Evolutionary conservation across 176 grass and related monocot genomes (phyloP), one percentile per base, ranked within the genome.

Genomic region (Carex littledalei): DNA sequence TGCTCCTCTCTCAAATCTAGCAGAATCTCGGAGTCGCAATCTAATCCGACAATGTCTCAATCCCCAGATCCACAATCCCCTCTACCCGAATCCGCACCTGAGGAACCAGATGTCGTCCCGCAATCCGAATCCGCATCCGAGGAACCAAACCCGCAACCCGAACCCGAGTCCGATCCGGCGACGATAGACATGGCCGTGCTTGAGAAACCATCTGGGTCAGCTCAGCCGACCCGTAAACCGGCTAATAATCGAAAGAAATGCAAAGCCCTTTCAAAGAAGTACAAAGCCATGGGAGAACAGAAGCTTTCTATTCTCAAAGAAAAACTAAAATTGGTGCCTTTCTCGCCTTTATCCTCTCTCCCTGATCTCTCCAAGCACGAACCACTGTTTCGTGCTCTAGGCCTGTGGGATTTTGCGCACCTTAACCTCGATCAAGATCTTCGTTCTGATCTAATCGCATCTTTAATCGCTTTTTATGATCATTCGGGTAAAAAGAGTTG

Each of bases 381-480:
- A 89, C 32, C 71, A 8, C 90, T 92, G 5, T 91, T 98, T 76
- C 55, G 84, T 29, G 77, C 87, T 83, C 85, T 99, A 6, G 93
- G 90, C 9, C 88, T 95, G 18, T 88, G 92, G 60, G 87, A 89
- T 26, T 99, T 99, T 69, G 91, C 79, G 53, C 89, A 78, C 81
- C 87, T 93, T 43, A 63, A 13, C 56, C 84, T 92, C 49, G 80
- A 70, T 11, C 75, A 83, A 67, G 84, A 84, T 6, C 57, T 72
- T 80, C 89, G 91, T 29, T n/a, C 88, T 13, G 91, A 99, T 83
- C 90, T 95, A 31, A 75, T 99, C 80, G 47, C 85, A 0, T 66
- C 39, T 15, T 84, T 99, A 55, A 76, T 99, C 84, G 91, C 91
- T 65, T 92, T 85, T 85, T 94, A 99, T 84, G 93, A 99, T 60